Percentiles rank a stretch among this genome's conserved stretches.
Evolutionary conservation across 2,329 filamentous ascomycete species (phyloP).

Genomic region (Camptophora hylomeconis): DNA sequence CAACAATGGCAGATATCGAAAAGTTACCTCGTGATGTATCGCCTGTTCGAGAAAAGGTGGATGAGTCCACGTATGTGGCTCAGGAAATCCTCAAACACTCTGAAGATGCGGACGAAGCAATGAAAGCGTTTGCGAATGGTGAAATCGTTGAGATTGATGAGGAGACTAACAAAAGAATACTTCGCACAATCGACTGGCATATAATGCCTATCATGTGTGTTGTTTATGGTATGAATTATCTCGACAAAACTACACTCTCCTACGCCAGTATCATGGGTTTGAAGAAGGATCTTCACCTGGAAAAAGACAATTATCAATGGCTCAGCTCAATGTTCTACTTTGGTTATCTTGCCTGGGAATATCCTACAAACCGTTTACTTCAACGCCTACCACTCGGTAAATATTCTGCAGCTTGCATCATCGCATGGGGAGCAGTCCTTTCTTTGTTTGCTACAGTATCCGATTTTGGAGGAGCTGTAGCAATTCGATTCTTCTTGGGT

Average conservation of each 20-base stretch:
- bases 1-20: no score
- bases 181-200: slow-evolving; percentile 50
- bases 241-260: slow-evolving; percentile 40
- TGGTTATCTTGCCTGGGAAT: slow-evolving; percentile 47
- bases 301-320: slow-evolving; percentile 38
- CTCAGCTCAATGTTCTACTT: slow-evolving; percentile 35
- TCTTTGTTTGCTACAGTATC: slow-evolving; percentile 49
- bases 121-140: slow-evolving; percentile 42
- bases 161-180: slow-evolving; percentile 43
- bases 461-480: slow-evolving; percentile 48
- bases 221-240: slow-evolving; percentile 29
- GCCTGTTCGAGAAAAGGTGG: no score
- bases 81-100: slow-evolving; percentile 36
- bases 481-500: slow-evolving; percentile 55
- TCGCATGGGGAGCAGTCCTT: slow-evolving; percentile 50
- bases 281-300: slow-evolving; percentile 31
- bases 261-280: slow-evolving; percentile 44
- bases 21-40: no score
- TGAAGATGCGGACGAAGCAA: slow-evolving; percentile 47
- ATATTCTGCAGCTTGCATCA: slow-evolving; percentile 51
- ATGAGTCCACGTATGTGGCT: no score
- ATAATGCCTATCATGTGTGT: slow-evolving; percentile 45
- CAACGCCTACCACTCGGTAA: slow-evolving; percentile 53
- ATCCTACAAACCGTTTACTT: slow-evolving; percentile 51
- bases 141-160: slow-evolving; percentile 41